Conservation (phyloP, 306 rosid genomes). For the Benincasa hispida region DNA sequence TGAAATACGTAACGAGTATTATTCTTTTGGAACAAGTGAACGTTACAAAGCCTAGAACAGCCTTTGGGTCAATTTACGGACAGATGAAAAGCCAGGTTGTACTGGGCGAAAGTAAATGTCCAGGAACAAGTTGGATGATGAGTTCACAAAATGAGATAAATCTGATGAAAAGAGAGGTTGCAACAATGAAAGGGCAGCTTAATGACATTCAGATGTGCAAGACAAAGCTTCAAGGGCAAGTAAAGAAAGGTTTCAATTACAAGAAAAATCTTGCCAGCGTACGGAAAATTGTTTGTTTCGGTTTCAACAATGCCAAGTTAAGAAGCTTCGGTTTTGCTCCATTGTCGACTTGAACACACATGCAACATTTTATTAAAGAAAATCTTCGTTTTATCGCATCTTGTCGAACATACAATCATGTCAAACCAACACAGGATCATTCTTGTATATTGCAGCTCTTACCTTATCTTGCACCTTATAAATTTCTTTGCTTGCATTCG, state of each 20-base stretch:
- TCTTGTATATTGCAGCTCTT: not conserved
- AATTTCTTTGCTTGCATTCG: not conserved
- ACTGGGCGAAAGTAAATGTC: conserved; percentile 24
- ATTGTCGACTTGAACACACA: not conserved
- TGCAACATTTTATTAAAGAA: not conserved
- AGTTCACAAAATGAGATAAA: conserved; percentile 32
- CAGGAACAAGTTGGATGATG: conserved; percentile 18
- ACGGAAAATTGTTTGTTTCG: not conserved
- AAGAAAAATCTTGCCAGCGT: conserved; percentile 8
- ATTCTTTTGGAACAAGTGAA: conserved; percentile 50
- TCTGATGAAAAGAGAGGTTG: conserved; percentile 49
- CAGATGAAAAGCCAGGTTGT: conserved; percentile 27
- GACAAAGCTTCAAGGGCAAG: conserved; percentile 41
- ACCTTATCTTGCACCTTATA: not conserved
- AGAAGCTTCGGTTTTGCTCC: not conserved
- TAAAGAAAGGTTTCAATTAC: conserved; percentile 26
- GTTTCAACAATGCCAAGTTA: not conserved
- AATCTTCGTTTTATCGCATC: not conserved
- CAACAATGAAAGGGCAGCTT: conserved; percentile 46
- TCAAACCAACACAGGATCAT: not conserved
- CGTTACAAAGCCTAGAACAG: conserved; percentile 25
- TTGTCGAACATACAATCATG: not conserved
- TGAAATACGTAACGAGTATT: conserved; percentile 27
- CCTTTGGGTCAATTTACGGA: conserved; percentile 16
- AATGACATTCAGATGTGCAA: conserved; percentile 49